Conservation (phyloP, 2,329 filamentous ascomycete genomes). For the Pseudocercospora cruenta region DNA sequence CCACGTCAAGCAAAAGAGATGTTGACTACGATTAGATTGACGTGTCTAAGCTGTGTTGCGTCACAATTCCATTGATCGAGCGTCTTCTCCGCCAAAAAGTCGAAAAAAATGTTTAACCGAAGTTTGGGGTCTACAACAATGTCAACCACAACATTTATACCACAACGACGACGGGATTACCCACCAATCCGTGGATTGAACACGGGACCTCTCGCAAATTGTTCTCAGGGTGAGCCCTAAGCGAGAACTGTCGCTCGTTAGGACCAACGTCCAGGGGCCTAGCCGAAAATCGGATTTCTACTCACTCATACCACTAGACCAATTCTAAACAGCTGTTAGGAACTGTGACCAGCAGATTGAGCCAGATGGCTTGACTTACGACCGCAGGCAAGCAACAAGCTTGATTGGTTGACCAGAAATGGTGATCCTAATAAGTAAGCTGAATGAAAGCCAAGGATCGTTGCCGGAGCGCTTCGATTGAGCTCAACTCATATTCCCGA, state of each 20-base stretch:
- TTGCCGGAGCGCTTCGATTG: not conserved
- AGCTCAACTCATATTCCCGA: not conserved
- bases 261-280: no score
- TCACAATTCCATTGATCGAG: no score
- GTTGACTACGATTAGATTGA: no score
- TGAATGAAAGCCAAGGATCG: not conserved
- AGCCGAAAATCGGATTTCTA: no score
- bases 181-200: slow-evolving; percentile 25
- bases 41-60: no score
- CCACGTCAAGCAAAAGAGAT: no score
- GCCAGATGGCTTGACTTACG: no score
- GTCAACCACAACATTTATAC: not conserved
- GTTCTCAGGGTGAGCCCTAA: slow-evolving; percentile 28
- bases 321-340: no score
- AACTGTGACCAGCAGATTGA: no score
- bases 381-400: not conserved
- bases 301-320: slow-evolving; percentile 12
- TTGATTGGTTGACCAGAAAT: not conserved
- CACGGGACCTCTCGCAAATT: slow-evolving; percentile 29
- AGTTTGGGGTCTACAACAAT: not conserved
- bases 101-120: not conserved
- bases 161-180: not conserved
- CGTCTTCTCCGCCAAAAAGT: not conserved
- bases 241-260: slow-evolving; percentile 23
- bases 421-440: not conserved